Percentiles rank a stretch among this genome's conserved stretches.
Evolutionary conservation across 257 asterid species (phyloP).

Genomic region (Leptodermis oblonga): DNA sequence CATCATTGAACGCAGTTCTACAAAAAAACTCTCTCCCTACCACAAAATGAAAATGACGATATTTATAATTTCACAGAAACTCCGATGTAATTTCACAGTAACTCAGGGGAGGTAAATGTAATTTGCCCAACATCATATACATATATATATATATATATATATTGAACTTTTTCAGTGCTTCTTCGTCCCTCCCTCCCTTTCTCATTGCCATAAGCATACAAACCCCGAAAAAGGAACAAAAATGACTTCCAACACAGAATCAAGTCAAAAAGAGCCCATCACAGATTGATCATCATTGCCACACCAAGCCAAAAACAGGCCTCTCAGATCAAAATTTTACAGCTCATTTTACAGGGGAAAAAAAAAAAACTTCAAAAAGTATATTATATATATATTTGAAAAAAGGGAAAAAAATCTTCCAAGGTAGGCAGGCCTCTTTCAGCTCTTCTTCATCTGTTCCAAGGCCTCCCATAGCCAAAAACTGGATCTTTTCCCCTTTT

Average conservation of each 20-base stretch:
- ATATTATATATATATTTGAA: no score
- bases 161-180: no score
- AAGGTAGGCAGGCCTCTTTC: conserved; percentile 9
- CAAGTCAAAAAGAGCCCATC: conserved; percentile 4
- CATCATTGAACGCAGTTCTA: no score
- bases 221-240: conserved; percentile 15
- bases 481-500: background rate
- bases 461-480: background rate
- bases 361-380: background rate
- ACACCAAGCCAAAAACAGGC: conserved; percentile 19
- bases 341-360: conserved; percentile 5
- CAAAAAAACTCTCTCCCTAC: no score
- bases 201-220: conserved; percentile 9
- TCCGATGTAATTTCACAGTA: no score
- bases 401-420: background rate
- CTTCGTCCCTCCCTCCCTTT: no score
- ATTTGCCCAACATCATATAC: no score
- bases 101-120: no score
- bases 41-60: no score
- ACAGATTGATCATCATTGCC: conserved; percentile 19
- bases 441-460: conserved; percentile 2
- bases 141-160: no score
- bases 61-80: no score
- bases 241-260: conserved; percentile 5
- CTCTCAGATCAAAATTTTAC: conserved; percentile 22